Evolutionary conservation across 768 basidiomycete genomes (phyloP), one percentile per base, ranked within the genome.

Genomic region (Mycena galericulata): DNA sequence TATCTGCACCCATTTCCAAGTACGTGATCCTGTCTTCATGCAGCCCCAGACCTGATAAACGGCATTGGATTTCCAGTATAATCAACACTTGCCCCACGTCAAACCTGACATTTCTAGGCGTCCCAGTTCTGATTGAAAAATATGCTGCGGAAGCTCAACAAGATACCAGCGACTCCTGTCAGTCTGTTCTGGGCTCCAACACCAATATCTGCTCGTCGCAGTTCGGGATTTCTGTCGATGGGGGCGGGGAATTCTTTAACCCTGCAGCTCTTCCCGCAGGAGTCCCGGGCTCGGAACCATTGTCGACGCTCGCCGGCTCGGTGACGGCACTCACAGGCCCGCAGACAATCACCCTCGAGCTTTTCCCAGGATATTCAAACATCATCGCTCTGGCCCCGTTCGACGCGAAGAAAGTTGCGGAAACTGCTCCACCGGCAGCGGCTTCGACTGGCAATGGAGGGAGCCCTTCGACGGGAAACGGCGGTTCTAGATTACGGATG

Each of bases 21-120:
- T 58, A 45, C 40, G 43, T 58, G 41, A 30, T 58, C 43, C 26
- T 32, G 29, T 46, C 27, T 27, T 40, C 55, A 43, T 20, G 55
- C 24, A 27, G 40, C 55, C 55, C 41, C 30, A 36, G 18, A 29
- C 57, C 43, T 45, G 17, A 45, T 9, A 32, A 29, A 50, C 26
- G 22, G 20, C 20, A 1, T 56, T 56, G 36, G 24, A 56, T 56
- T 46, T 46, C 30, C 57, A 58, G 57, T n/a, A 58, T 58, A 27
- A 58, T 58, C 41, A 30, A 58, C 43, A 58, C 57, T 30, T 58
- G 57, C 57, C 57, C 57, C 27, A 58, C 45, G 18, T 58, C 57
- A 4, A 27, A 58, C 41, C 27, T 58, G 41, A 24, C 57, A 45
- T n/a, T 58, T 29, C 43, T 58, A 20, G 43, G 57, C 57, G 57